Evolutionary conservation across 2,329 filamentous ascomycete species (phyloP).

Genomic region (Nemania diffusa): DNA sequence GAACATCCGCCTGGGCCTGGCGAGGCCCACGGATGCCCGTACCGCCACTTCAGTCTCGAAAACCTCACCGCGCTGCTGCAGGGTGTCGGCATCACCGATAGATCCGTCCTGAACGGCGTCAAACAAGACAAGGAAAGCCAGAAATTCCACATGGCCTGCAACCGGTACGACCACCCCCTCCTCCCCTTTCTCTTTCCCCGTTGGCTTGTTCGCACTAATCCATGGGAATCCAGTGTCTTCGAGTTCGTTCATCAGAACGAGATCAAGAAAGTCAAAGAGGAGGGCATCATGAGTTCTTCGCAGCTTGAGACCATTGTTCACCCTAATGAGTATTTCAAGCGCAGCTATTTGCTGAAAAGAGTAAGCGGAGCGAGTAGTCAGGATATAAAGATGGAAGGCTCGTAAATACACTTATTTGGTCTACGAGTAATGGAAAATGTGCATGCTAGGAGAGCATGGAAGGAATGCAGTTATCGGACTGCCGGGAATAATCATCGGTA

Average conservation of each 20-base stretch:
- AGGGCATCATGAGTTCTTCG: conserved; percentile 74
- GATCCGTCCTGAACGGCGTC: conserved; percentile 80
- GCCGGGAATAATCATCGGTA: conserved; percentile 5
- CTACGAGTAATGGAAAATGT: neutral
- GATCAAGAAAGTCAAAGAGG: conserved; percentile 80
- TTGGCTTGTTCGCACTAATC: conserved; percentile 33
- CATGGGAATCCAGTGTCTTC: conserved; percentile 72
- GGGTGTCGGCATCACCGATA: conserved; percentile 80
- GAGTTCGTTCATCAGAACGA: conserved; percentile 85
- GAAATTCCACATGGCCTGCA: conserved; percentile 95
- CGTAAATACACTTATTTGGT: neutral
- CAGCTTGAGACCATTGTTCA: conserved; percentile 96
- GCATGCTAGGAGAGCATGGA: neutral
- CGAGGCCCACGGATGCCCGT: conserved; percentile 95
- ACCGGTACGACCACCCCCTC: conserved; percentile 68
- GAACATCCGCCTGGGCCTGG: conserved; percentile 88
- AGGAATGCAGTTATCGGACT: neutral
- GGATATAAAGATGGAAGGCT: conserved; percentile 69
- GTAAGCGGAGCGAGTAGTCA: conserved; percentile 64
- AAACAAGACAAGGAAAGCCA: conserved; percentile 89
- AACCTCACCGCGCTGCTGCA: conserved; percentile 84
- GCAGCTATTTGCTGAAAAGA: conserved; percentile 89
- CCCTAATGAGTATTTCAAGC: conserved; percentile 97
- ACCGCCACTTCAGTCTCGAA: conserved; percentile 89
- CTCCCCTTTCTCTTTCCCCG: neutral